Percentiles rank a stretch among this genome's conserved stretches.
Evolutionary conservation across 2,329 filamentous ascomycete genomes (phyloP).

Genomic region (Parascedosporium putredinis): DNA sequence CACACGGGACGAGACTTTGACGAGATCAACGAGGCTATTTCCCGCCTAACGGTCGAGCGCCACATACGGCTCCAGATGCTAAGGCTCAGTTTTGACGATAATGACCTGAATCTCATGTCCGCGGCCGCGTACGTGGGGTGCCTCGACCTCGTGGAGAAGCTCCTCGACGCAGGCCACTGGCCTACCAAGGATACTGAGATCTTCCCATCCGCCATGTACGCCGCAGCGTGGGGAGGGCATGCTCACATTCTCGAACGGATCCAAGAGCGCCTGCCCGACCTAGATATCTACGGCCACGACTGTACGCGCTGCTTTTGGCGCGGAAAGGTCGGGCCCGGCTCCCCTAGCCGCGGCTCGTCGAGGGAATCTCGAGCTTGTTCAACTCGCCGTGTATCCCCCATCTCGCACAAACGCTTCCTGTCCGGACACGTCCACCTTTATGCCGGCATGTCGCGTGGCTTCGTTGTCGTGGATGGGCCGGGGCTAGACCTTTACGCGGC

Average conservation of each 20-base stretch:
- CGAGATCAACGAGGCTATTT: too few relatives aligned
- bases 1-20: too few relatives aligned
- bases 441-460: too few relatives aligned
- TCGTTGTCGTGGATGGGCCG: too few relatives aligned
- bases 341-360: not conserved
- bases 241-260: not conserved
- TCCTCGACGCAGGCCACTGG: not conserved
- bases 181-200: not conserved
- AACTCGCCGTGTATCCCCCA: constrained; percentile 1
- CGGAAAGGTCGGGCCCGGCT: not conserved
- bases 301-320: not conserved
- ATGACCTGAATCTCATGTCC: constrained; percentile 3
- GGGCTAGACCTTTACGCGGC: too few relatives aligned
- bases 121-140: constrained; percentile 1
- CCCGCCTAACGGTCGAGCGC: too few relatives aligned
- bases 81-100: too few relatives aligned
- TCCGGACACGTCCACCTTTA: not conserved
- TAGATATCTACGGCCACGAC: not conserved
- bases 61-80: too few relatives aligned
- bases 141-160: not conserved
- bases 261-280: not conserved
- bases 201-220: not conserved
- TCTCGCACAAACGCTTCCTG: constrained; percentile 1
- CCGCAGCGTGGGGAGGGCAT: constrained; percentile 3
- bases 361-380: constrained; percentile 2